Evolutionary conservation across 176 grass and related monocot genomes (phyloP).

Genomic region (Aegilops sharonensis): DNA sequence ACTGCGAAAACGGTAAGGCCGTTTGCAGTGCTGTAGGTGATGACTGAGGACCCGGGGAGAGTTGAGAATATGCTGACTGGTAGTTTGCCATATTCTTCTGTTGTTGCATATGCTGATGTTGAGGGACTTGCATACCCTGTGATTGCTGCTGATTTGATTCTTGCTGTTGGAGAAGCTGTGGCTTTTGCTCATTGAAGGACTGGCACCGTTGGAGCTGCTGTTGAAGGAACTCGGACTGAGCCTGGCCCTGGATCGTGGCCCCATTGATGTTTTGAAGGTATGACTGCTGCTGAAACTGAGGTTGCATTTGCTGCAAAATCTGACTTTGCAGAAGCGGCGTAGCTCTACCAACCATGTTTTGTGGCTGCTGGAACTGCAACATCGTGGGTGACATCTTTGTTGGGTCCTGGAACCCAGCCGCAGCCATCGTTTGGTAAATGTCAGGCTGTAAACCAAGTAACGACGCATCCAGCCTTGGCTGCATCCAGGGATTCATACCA

Average conservation of each 20-base stretch:
- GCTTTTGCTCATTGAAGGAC: conserved; percentile 55
- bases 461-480: conserved; percentile 63
- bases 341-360: conserved; percentile 54
- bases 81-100: conserved; percentile 56
- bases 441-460: conserved; percentile 71
- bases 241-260: conserved; percentile 50
- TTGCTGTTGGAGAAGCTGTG: conserved; percentile 44
- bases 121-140: conserved; percentile 52
- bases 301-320: conserved; percentile 62
- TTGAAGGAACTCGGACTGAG: conserved; percentile 62
- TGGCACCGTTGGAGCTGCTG: conserved; percentile 51
- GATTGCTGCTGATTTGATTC: conserved; percentile 42
- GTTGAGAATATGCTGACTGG: conserved; percentile 50
- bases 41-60: conserved; percentile 37
- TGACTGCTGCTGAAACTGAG: conserved; percentile 62
- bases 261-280: conserved; percentile 54
- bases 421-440: conserved; percentile 64
- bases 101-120: conserved; percentile 75
- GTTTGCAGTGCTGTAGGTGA: conserved; percentile 45
- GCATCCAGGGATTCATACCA: conserved; percentile 75
- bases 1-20: conserved; percentile 52
- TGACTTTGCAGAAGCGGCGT: conserved; percentile 49
- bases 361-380: conserved; percentile 81
- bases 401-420: conserved; percentile 52
- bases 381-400: conserved; percentile 60